These are phyloP conservation scores for Rubroboletus satanas DNA, from an alignment of 768 basidiomycete genomes.

Conservation along the genomic window DNA sequence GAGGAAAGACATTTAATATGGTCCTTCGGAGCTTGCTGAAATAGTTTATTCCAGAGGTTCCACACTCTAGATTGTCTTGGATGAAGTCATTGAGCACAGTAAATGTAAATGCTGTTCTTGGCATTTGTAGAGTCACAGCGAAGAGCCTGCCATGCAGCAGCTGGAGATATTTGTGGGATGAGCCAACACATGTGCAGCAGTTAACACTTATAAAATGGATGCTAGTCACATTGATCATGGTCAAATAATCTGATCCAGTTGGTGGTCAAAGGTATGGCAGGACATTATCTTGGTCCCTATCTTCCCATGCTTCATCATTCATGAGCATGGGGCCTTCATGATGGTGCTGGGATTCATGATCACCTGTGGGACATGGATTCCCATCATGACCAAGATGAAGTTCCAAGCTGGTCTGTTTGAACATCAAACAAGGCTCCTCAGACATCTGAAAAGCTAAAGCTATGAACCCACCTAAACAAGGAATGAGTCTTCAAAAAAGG, in stretches of 20 bases:
- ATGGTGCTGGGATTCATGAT: no score
- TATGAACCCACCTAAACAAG: background rate
- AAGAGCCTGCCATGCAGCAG: background rate
- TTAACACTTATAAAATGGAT: background rate
- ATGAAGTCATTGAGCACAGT: conserved; percentile 18
- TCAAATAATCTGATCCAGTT: no score
- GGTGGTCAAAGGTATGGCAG: background rate
- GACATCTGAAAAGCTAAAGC: no score
- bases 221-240: background rate
- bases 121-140: accelerated
- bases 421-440: no score
- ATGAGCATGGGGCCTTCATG: accelerated
- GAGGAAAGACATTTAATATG: background rate
- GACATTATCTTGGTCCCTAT: background rate
- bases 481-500: background rate
- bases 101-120: conserved; percentile 6
- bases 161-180: background rate
- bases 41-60: background rate
- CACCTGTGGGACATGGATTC: background rate
- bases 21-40: background rate
- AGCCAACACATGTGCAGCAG: background rate
- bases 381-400: background rate
- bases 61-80: conserved; percentile 19
- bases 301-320: background rate
- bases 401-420: no score